Conservation (phyloP, 768 basidiomycete species). For the Calvatia gigantea region DNA sequence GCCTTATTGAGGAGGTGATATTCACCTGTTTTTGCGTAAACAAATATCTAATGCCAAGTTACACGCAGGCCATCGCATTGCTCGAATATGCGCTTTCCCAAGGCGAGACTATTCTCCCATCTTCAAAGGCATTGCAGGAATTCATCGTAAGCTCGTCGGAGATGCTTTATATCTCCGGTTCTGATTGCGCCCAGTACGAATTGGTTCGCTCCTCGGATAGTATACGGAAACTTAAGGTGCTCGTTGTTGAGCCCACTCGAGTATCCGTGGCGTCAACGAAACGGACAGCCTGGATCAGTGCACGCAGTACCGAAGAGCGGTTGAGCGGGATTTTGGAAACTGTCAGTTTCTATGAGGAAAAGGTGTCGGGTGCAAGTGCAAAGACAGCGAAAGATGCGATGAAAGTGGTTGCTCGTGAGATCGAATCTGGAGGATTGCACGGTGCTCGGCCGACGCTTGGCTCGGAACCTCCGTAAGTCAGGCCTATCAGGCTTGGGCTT, state of each 20-base stretch:
- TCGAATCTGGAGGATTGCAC: slow-evolving; percentile 60
- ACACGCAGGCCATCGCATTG: slow-evolving; percentile 44
- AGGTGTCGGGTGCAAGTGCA: slow-evolving; percentile 38
- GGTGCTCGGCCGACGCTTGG: slow-evolving; percentile 25
- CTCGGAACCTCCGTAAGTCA: slow-evolving; percentile 44
- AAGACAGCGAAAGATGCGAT: slow-evolving; percentile 54
- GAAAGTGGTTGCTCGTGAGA: slow-evolving; percentile 52
- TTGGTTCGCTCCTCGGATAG: slow-evolving; percentile 52
- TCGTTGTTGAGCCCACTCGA: slow-evolving; percentile 32
- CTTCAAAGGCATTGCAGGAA: slow-evolving; percentile 52
- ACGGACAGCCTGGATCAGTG: slow-evolving; percentile 21
- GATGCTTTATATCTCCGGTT: background rate
- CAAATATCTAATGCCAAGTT: background rate
- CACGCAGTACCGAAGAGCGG: slow-evolving; percentile 34
- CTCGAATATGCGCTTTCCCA: slow-evolving; percentile 49
- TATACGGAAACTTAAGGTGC: slow-evolving; percentile 41
- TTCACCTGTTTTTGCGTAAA: background rate
- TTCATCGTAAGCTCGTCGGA: slow-evolving; percentile 49
- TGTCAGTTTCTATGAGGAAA: slow-evolving; percentile 51
- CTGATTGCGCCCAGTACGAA: slow-evolving; percentile 47
- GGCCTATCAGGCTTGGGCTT: slow-evolving; percentile 18
- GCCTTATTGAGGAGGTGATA: slow-evolving; percentile 51
- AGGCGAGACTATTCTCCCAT: slow-evolving; percentile 52
- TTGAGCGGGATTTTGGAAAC: slow-evolving; percentile 40
- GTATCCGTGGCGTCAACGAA: slow-evolving; percentile 27